Percentiles rank a stretch among this genome's conserved stretches.
These are phyloP conservation scores for Eimeria praecox DNA, from an alignment of 169 alveolate genomes.

Conservation along the genomic window DNA sequence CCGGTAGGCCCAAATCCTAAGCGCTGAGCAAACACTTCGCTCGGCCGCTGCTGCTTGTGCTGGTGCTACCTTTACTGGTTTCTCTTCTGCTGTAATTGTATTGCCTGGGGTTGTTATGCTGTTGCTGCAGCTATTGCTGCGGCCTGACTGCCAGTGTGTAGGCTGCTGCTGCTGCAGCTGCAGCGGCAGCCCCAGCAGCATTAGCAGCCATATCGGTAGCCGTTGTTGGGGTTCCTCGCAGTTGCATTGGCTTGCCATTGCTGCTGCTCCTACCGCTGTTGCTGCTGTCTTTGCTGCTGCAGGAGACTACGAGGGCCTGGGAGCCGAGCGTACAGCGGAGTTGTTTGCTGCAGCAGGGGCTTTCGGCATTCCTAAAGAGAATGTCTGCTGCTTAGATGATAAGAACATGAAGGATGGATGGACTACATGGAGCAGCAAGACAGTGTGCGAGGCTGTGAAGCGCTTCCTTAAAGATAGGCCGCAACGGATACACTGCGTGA, in stretches of 20 bases:
- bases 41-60: constrained; percentile 59
- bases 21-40: too few relatives aligned
- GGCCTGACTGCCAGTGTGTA: background rate
- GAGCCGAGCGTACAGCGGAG: constrained; percentile 20
- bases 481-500: background rate
- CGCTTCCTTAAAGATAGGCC: background rate
- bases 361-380: background rate
- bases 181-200: background rate
- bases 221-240: background rate
- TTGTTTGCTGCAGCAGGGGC: constrained; percentile 56
- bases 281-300: constrained; percentile 11
- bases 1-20: background rate
- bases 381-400: background rate
- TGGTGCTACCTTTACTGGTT: background rate
- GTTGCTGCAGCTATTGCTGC: background rate
- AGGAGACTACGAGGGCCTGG: constrained; percentile 69
- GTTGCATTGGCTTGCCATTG: background rate
- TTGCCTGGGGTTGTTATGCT: background rate
- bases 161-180: background rate
- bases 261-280: constrained; percentile 5
- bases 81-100: background rate
- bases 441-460: constrained; percentile 30
- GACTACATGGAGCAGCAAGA: constrained; percentile 44
- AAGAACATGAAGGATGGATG: constrained; percentile 45
- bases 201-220: background rate